These are phyloP conservation scores for Entomortierella lignicola DNA, from an alignment of 192 early-diverging fungal species.

Conservation along the genomic window DNA sequence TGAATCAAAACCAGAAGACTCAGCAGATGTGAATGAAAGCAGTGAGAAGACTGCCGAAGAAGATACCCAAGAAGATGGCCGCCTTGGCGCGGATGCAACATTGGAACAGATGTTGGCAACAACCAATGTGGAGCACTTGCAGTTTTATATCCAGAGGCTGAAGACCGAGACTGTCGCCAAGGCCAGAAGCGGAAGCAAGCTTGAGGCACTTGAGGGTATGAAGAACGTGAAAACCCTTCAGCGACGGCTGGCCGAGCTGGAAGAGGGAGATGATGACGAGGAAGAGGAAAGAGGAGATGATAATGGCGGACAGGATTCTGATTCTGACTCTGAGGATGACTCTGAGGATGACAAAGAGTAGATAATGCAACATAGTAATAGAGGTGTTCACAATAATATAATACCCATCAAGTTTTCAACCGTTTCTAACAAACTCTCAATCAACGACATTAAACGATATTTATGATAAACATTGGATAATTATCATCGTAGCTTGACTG, in stretches of 20 bases:
- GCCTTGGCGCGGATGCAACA: slow-evolving; percentile 27
- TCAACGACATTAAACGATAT: too few relatives aligned
- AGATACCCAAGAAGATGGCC: neutral
- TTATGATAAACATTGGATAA: too few relatives aligned
- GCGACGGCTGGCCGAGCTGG: slow-evolving; percentile 23
- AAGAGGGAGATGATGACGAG: slow-evolving; percentile 7
- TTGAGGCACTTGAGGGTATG: slow-evolving; percentile 45
- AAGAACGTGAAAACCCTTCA: slow-evolving; percentile 50
- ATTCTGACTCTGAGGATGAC: neutral
- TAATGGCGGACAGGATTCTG: neutral
- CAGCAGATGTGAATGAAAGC: too few relatives aligned
- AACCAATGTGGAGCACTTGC: slow-evolving; percentile 9
- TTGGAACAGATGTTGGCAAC: slow-evolving; percentile 34
- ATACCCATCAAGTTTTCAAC: too few relatives aligned
- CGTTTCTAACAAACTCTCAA: too few relatives aligned
- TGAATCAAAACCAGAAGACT: too few relatives aligned
- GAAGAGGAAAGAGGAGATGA: neutral
- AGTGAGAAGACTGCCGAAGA: neutral
- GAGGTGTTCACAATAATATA: too few relatives aligned
- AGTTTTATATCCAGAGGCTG: slow-evolving; percentile 38
- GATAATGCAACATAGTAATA: too few relatives aligned
- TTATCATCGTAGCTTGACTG: too few relatives aligned
- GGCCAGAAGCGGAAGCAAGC: slow-evolving; percentile 33
- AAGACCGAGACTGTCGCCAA: slow-evolving; percentile 53
- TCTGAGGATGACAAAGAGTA: neutral